Conservation (phyloP, 192 early-diverging fungal genomes). For the Thamnidium elegans region DNA sequence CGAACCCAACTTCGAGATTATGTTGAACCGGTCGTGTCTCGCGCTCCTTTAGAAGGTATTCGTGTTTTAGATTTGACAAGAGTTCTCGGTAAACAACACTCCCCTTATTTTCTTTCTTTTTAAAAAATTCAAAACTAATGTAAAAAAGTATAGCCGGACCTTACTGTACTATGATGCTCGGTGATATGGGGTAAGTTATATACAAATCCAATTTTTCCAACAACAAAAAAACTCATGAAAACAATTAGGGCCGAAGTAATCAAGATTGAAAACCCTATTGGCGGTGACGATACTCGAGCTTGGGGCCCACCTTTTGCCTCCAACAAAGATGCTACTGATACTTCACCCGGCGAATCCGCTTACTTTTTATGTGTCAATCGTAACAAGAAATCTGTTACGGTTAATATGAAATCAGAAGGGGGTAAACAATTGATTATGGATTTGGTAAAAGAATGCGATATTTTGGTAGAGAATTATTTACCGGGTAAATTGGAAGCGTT, state of each 20-base stretch:
- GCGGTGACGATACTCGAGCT: constrained; percentile 85
- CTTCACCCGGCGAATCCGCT: constrained; percentile 59
- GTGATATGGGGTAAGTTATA: constrained; percentile 64
- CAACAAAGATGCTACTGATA: constrained; percentile 35
- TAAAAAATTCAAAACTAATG: neutral
- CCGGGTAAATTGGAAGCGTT: constrained; percentile 79
- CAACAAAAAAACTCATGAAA: neutral
- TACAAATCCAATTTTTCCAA: constrained; percentile 3
- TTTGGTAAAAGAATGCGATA: constrained; percentile 67
- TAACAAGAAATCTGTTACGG: constrained; percentile 87
- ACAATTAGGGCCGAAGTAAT: constrained; percentile 73
- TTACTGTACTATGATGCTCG: constrained; percentile 76
- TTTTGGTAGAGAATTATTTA: constrained; percentile 91
- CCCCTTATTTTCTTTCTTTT: neutral
- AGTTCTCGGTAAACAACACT: constrained; percentile 46
- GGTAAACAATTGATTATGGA: constrained; percentile 65
- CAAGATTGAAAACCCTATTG: constrained; percentile 81
- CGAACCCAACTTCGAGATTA: constrained; percentile 5
- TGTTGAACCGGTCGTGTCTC: constrained; percentile 38
- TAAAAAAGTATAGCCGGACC: constrained; percentile 55
- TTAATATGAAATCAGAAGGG: constrained; percentile 71
- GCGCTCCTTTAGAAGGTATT: constrained; percentile 49
- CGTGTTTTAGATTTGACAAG: constrained; percentile 72
- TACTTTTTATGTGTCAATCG: constrained; percentile 93
- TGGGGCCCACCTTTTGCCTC: constrained; percentile 77